A percentile compares a stretch with the other conserved stretches of the same genome.
phyloP scores from a whole-genome alignment of 2,329 filamentous ascomycete genomes.

The Colletotrichum caudatum region DNA sequence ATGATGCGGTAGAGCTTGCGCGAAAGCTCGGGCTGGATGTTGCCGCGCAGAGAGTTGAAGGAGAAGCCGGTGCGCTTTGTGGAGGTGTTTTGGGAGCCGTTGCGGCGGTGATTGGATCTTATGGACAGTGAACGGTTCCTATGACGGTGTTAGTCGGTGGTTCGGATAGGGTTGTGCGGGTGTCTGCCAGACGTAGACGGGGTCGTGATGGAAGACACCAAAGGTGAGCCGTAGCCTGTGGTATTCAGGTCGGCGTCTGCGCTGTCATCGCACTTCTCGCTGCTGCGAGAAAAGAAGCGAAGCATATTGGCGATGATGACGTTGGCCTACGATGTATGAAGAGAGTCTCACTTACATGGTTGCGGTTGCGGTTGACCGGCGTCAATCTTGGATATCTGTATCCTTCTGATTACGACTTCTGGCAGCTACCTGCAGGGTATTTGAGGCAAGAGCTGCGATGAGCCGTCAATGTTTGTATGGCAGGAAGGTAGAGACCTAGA shows the following conservation, averaged over 20 bases:
- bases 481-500: slow-evolving; percentile 8
- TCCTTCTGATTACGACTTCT: not conserved
- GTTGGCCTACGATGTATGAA: slow-evolving; percentile 2
- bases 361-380: slow-evolving; percentile 5
- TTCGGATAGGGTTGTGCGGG: not conserved
- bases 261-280: slow-evolving; percentile 21
- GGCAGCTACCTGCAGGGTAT: not conserved
- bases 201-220: slow-evolving; percentile 1
- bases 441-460: slow-evolving; percentile 1
- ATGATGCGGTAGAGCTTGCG: slow-evolving; percentile 91
- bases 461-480: not conserved
- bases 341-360: slow-evolving; percentile 33
- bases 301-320: slow-evolving; percentile 19
- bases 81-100: slow-evolving; percentile 55
- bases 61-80: slow-evolving; percentile 68
- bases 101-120: slow-evolving; percentile 70
- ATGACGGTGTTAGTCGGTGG: slow-evolving; percentile 21
- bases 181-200: slow-evolving; percentile 14
- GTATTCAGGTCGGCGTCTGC: not conserved
- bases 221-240: not conserved
- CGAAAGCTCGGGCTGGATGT: slow-evolving; percentile 87
- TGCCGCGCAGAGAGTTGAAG: slow-evolving; percentile 86
- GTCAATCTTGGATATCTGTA: not conserved
- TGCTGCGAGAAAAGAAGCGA: slow-evolving; percentile 31
- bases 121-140: slow-evolving; percentile 83